Evolutionary conservation across 2,329 filamentous ascomycete species (phyloP), one percentile per base, ranked within the genome.

Genomic region (Sporothrix curviconia): DNA sequence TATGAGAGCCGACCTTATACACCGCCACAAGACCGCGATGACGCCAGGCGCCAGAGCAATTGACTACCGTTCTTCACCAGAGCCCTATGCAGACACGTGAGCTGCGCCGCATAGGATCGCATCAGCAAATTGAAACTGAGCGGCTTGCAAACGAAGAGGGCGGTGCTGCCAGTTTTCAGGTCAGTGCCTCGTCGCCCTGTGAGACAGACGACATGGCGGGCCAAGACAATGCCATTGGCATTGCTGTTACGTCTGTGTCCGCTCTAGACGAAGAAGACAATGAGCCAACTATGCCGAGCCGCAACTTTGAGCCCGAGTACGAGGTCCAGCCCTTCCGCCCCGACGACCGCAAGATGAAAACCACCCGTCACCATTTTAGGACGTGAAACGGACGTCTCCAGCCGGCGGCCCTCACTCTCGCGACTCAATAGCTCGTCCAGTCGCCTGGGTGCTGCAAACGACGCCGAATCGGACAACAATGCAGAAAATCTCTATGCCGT

Each of bases 361-460:
- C 78, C 7, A 78, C 75, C n/a, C 17, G 75, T 80, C 53, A 77
- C 76, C 5, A 76, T 81, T 42, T 65, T 81, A 32, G 74, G 76
- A 8, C 75, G 74, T 47, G 74, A 76, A 54, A 70, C 70, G 47
- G 73, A 74, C 50, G 24, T 46, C 1, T 73, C 74, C 49, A 64
- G 59, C 54, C 64, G 67, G 49, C 57, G 56, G 4, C 40, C 58
- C 1, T 53, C 58, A 0, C 39, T 53, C 8, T 58, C 57, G 4
- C 51, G 43, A 1, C 46, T 57, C 19, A 55, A 49, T 28, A 58
- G 54, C 15, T 46, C 44, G 36, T 43, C 55, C 32, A 49, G 43
- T 15, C 59, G 59, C 12, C 59, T 37, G 42, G 42, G 50, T 7
- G 30, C 55, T n/a, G 24, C 43, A 15, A 50, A 19, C 7, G 61